Base-by-base conservation (phyloP, 108 stramenopile species). In the Skeletonema grethae region DNA sequence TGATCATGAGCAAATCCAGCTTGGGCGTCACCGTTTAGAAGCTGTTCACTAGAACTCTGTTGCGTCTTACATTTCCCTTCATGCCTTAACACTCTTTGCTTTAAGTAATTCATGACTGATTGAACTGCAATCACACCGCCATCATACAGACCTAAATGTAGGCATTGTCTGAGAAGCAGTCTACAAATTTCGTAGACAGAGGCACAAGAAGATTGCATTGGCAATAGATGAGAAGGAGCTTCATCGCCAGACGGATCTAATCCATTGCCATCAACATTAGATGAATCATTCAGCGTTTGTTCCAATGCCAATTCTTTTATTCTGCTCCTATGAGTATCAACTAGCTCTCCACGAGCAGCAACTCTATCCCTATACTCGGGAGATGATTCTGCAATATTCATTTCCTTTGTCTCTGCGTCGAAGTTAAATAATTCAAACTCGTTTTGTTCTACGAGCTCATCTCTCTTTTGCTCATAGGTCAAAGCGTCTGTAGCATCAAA, bases 111-210 rank as follows among this genome's bases (percentile, higher is more conserved):
- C 13, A 88, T 75, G 16, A 92, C 88, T 25, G 86, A 69, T 63
- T 88, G 85, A 24, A 85, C 86, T 0, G 82, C 94, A 39, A 95
- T 80, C 35, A 75, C 41, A 6, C 87, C 86, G 7, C 88, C 85
- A 32, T 81, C 68, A 61, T 82, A 90, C 7, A 85, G 58, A 45
- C 86, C 70, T 9, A 85, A 70, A 25, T 75, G 83, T 48, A 88
- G 74, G 18, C 85, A 81, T 63, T 88, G 91, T 29, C 83, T 90
- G 65, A 90, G 81, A 1, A 95, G 82, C 46, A 87, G 65, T 8
- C 67, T 76, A 13, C 91, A 88, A 57, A 95, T 95, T 16, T 79
- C 66, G 70, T 76, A 88, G 0, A 91, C 90, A 62, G 84, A 79
- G 41, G 85, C 57, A 57, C 84, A 89, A 5, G 94, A 92, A 5